These are phyloP conservation scores for Erucastrum elatum DNA, from an alignment of 345 rosid species.

Conservation along the genomic window DNA sequence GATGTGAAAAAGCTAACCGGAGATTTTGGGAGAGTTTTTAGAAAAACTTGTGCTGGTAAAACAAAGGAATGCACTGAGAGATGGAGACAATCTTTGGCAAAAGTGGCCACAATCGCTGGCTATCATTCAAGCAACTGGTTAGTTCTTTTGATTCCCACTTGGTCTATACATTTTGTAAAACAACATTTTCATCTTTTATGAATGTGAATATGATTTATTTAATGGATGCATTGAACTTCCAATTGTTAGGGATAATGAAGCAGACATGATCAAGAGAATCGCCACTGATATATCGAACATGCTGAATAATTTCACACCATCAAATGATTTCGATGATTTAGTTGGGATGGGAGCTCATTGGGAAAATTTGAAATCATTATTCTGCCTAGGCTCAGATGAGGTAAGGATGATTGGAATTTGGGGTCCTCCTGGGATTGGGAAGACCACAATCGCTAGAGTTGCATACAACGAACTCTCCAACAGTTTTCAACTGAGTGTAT, in stretches of 20 bases:
- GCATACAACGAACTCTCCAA: neutral
- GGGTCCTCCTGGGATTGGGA: neutral
- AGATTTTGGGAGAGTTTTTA: neutral
- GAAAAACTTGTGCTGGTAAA: neutral
- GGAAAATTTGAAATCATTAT: neutral
- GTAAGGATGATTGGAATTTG: neutral
- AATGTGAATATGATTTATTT: too few relatives aligned
- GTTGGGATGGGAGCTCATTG: neutral
- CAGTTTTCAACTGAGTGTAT: neutral
- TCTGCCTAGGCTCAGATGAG: neutral
- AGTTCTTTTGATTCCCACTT: neutral
- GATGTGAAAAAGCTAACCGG: neutral
- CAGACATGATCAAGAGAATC: neutral
- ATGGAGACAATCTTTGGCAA: slow-evolving; percentile 8
- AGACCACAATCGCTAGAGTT: neutral
- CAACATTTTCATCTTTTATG: neutral
- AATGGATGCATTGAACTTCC: too few relatives aligned
- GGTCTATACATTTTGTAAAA: neutral
- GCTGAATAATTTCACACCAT: neutral
- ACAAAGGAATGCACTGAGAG: neutral
- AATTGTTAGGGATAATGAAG: neutral
- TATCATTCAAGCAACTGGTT: neutral
- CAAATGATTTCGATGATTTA: neutral
- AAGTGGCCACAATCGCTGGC: neutral
- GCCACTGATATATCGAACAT: neutral